Evolutionary conservation across 208 protist species (phyloP), one percentile per base, ranked within the genome.

Genomic region (Trypanosoma congolense): DNA sequence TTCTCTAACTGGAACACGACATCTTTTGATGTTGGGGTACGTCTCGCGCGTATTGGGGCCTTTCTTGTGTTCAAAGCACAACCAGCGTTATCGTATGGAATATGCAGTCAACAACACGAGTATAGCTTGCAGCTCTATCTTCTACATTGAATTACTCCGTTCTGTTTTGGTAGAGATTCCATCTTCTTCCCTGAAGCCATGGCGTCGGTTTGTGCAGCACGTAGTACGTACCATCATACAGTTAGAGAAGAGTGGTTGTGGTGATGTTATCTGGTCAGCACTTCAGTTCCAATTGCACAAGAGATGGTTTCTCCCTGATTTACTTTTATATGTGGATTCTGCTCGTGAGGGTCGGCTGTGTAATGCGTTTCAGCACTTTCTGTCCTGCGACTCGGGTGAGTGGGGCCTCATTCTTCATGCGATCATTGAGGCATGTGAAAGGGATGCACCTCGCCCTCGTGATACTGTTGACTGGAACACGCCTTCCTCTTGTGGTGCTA

Each of bases 301-400:
- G 31, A n/a, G 48, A 16, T 69, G 54, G 53, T 69, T 52, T 52
- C 48, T 69, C 41, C 62, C 62, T 29, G 48, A 44, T 26, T 38
- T 69, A 49, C 47, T 69, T 19, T 45, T 21, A 10, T 19, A 43
- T 10, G 35, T 43, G 19, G 40, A 57, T 57, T 18, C 22, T 6
- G 29, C 18, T 14, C 53, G 55, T 44, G 55, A 61, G 21, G 5
- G 25, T 42, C 14, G 33, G n/a, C 26, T 61, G 22, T 51, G 2
- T 36, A 5, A 44, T 16, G 30, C 22, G 12, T 26, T 56, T 16
- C 36, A 50, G 19, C 22, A 56, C 21, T 25, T 30, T 22, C 35
- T 36, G 29, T 2, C 18, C 2, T 29, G 1, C 33, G 41, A 4
- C 9, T 30, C 4, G 22, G 55, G 28, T 25, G 22, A 61, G 29